Evolutionary conservation across 2,329 filamentous ascomycete genomes (phyloP), one percentile per base, ranked within the genome.

Genomic region (Hymenoscyphus occultus): DNA sequence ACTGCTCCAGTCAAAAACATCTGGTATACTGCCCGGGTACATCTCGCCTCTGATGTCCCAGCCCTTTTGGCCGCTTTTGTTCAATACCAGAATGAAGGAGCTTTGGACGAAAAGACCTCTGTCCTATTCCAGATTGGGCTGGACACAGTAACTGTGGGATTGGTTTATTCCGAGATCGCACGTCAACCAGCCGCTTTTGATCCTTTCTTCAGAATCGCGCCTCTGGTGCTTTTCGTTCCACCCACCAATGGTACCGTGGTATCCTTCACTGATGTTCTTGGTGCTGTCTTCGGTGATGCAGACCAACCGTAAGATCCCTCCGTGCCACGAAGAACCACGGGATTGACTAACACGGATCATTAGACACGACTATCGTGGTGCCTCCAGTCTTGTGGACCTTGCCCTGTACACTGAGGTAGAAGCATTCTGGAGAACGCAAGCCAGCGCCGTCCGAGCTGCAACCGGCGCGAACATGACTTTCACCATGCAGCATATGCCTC

Each of bases 1-100:
- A 79, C 79, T 0, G 76, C 64, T 28, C 66, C 68, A n/a, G 35
- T 63, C n/a, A 35, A 64, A 54, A 64, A 70, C 54, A 66, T 71
- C 22, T 68, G 66, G 58, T 63, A 61, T 19, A 57, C 56, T 19
- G 51, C 56, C 35, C 56, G 39, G 13, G n/a, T 60, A 3, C 61
- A 60, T 58, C 39, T 45, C 45, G 51, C 61, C 31, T 56, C 35
- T 12, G 42, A 65, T 40, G 51, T 57, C 22, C 51, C 61, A 39
- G 61, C 45, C 12, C 39, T 65, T 31, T 45, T 65, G 12, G 12
- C 39, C n/a, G 61, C 64, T 10, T 63, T 65, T 31, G 61, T 39
- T 22, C 14, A 58, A 48, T 65, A 61, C 57, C 57, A 63, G 35
- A 39, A n/a, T 16, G 45, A 59, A 35, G 61, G 56, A 28, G 32